These are phyloP conservation scores for Trichoderma endophyticum DNA, from an alignment of 2,329 filamentous ascomycete genomes.

Conservation along the genomic window DNA sequence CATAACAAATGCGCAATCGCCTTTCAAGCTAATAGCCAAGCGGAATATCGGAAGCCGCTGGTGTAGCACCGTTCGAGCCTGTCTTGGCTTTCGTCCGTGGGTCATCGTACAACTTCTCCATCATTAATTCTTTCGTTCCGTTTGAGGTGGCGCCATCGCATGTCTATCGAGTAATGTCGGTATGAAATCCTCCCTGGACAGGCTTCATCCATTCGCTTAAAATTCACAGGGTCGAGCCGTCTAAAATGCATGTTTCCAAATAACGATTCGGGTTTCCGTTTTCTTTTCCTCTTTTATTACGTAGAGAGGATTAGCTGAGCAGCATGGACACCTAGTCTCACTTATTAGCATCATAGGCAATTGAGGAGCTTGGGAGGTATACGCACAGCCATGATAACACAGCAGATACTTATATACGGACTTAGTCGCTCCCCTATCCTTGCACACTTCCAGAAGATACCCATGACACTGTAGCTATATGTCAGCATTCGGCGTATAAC, in stretches of 20 bases:
- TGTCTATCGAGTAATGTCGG: background rate
- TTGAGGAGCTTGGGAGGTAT: background rate
- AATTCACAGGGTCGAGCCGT: background rate
- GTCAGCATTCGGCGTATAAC: background rate
- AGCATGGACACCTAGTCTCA: slow-evolving; percentile 34
- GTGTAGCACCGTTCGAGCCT: background rate
- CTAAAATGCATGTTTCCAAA: background rate
- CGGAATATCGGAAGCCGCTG: background rate
- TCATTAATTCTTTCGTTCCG: background rate
- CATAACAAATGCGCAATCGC: background rate
- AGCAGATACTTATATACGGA: slow-evolving; percentile 93
- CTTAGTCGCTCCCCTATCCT: slow-evolving; percentile 89
- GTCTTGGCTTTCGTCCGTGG: background rate
- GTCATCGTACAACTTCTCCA: background rate
- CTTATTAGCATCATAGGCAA: background rate
- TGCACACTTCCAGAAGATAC: slow-evolving; percentile 94
- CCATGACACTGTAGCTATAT: slow-evolving; percentile 58
- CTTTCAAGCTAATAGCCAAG: background rate
- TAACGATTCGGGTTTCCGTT: background rate
- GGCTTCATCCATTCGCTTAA: background rate
- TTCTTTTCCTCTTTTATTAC: background rate
- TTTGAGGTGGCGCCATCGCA: background rate
- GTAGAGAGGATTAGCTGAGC: slow-evolving; percentile 32
- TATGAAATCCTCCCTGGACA: background rate
- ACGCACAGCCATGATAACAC: slow-evolving; percentile 85